Evolutionary conservation across 2,329 filamentous ascomycete genomes (phyloP).

Genomic region (Neofusicoccum cordaticola): DNA sequence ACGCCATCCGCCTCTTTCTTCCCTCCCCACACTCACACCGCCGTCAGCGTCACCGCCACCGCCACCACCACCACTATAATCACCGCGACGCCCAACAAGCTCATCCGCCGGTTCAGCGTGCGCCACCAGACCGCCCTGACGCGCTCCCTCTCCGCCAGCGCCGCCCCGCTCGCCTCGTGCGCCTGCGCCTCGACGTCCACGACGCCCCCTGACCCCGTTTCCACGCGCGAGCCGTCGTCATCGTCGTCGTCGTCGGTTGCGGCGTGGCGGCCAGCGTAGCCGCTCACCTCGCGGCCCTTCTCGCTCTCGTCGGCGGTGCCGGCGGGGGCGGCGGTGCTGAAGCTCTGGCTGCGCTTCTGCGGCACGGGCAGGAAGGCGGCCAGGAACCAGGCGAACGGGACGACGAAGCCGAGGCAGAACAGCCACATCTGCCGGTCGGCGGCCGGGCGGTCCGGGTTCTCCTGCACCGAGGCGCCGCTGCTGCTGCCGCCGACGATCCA

Average conservation of each 20-base stretch:
- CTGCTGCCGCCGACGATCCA: neutral
- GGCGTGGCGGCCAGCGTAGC: too few species aligned
- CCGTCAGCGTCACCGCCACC: slow-evolving; percentile 1
- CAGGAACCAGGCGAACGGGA: slow-evolving; percentile 15
- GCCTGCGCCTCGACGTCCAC: slow-evolving; percentile 2
- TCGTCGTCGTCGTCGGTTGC: neutral
- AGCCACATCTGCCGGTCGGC: slow-evolving; percentile 8
- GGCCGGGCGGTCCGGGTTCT: neutral
- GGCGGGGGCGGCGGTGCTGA: too few species aligned
- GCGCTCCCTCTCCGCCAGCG: neutral
- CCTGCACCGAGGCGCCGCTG: too few species aligned
- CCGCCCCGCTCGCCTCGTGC: neutral
- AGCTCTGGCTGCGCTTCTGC: neutral
- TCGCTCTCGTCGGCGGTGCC: neutral
- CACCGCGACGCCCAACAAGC: neutral
- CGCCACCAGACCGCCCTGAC: slow-evolving; percentile 7
- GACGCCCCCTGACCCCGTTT: neutral
- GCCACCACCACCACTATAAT: neutral
- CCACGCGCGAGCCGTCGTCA: neutral
- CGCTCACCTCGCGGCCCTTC: neutral
- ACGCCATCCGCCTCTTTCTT: too few species aligned
- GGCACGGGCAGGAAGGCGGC: slow-evolving; percentile 3
- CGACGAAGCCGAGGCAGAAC: slow-evolving; percentile 7
- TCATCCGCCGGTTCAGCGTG: slow-evolving; percentile 10
- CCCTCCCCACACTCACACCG: neutral